Evolutionary conservation across 495 filamentous ascomycete genomes (phyloP), one percentile per base, ranked within the genome.

Genomic region (Penicillium pulvis): DNA sequence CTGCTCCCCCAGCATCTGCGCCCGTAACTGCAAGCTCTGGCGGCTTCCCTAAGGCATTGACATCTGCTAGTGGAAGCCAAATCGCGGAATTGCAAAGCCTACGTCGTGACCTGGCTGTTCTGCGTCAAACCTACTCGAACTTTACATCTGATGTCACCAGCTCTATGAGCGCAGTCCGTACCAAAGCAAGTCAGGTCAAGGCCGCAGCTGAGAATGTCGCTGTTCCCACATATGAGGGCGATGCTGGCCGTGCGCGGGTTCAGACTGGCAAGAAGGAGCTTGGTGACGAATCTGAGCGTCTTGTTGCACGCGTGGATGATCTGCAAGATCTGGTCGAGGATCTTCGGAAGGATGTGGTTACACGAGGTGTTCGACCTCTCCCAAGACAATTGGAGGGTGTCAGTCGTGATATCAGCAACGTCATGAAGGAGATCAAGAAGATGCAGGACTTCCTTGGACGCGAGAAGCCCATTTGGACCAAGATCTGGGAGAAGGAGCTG

Each of bases 401-500:
- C 17, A 85, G 88, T 56, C 93, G 93, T 65, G 93, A 97, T 62
- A 90, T 98, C 56, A 86, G 88, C 57, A 69, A 78, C 55, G 87
- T 91, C 12, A 90, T 87, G 51, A 83, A 90, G 59, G 92, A 97
- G 65, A 87, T 99, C 43, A 96, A 92, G 85, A 93, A 91, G 78
- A 90, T 98, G 86, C 87, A 94, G 62, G 92, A 96, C 41, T 97
- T 89, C 78, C 82, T 98, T 70, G 88, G 87, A 63, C 81, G 81
- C 24, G 94, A 99, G 82, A 96, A 95, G 73, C 94, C 94, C 0
- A 76, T 96, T 46, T 99, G 94, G 91, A 95, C 90, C 24, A 96
- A 96, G 81, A 94, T 98, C 58, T 98, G 95, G 94, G 92, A 97
- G 82, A 90, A 91, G 73, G 92, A 98, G 66, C 79, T 99, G 47